Base-by-base conservation (phyloP, 306 rosid genomes). In the Quercus glauca region DNA sequence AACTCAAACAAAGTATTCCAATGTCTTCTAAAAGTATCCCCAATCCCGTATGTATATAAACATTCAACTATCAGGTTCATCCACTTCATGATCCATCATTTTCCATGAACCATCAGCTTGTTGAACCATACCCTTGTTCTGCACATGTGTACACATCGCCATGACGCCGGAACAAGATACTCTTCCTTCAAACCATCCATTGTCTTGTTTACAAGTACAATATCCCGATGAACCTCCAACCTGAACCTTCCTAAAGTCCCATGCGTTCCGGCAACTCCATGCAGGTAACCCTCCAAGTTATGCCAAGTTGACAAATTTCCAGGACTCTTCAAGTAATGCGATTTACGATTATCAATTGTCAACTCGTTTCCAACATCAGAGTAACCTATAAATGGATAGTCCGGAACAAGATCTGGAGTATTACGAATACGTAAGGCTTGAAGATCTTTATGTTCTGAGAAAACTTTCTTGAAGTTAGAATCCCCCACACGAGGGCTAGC, bases 251-350 rank as follows among this genome's bases (percentile, higher is more conserved):
- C 88, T 31, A 28, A 52, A 1, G 25, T 49, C 74, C 92, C 97
- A 13, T 87, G 92, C 6, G 89, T 86, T 49, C 98, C 95, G 2
- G 97, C 98, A 29, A 91, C 76, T 19, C 94, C 97, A 77, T 91
- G 35, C 1, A 33, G 35, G 35, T 33, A 33, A 33, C 35, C 35
- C 5, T 33, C 35, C 6, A 33, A 33, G 35, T 5, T 33, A 33
- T 5, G 35, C 35, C 6, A 5, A 33, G 35, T 5, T 33, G 35
- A 33, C 35, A 82, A 51, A 53, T 90, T 77, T 91, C 93, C 83
- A 0, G 84, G 88, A 52, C 80, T 81, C 79, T 90, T 91, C 80
- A 91, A 74, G 89, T 83, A 83, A 18, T 55, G 53, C 0, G 97
- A 93, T 53, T 91, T 83, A 1, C 18, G 33, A 1, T 86, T 85